Evolutionary conservation across 1,139 yeast genomes (phyloP).

Genomic region (Pichia sp.): DNA sequence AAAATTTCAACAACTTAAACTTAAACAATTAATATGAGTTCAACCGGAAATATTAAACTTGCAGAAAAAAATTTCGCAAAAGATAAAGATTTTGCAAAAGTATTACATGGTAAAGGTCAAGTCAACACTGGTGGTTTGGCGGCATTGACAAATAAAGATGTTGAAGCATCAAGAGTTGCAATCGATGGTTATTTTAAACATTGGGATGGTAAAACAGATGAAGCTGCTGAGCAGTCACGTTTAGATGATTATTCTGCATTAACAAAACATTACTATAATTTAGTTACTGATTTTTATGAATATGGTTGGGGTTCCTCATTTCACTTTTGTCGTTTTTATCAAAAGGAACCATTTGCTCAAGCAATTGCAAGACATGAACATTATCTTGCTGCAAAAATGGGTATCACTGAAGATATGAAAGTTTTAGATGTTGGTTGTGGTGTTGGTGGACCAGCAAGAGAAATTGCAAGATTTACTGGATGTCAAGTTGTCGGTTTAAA

Average conservation of each 20-base stretch:
- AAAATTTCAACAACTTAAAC: neutral
- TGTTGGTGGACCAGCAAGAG: constrained; percentile 99
- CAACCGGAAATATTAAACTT: constrained; percentile 18
- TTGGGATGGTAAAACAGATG: constrained; percentile 86
- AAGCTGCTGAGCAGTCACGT: constrained; percentile 67
- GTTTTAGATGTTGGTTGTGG: constrained; percentile 99
- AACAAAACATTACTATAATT: constrained; percentile 93
- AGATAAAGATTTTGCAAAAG: constrained; percentile 67
- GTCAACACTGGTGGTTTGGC: constrained; percentile 62
- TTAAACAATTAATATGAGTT: constrained; percentile 3
- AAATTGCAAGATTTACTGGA: constrained; percentile 86
- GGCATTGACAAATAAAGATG: constrained; percentile 73
- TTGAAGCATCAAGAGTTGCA: constrained; percentile 76
- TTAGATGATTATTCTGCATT: constrained; percentile 79
- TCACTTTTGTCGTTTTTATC: constrained; percentile 92
- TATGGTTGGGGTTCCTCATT: constrained; percentile 99
- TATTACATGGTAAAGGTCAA: constrained; percentile 73
- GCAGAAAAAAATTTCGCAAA: constrained; percentile 40
- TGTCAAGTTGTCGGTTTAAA: constrained; percentile 85
- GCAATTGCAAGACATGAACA: constrained; percentile 98
- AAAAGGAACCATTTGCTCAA: constrained; percentile 89
- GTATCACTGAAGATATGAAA: constrained; percentile 67
- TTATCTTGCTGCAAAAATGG: constrained; percentile 83
- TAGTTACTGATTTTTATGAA: constrained; percentile 94
- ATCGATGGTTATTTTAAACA: constrained; percentile 88